These are phyloP conservation scores for Macrophomina phaseolina DNA, from an alignment of 2,329 filamentous ascomycete species.

Conservation along the genomic window DNA sequence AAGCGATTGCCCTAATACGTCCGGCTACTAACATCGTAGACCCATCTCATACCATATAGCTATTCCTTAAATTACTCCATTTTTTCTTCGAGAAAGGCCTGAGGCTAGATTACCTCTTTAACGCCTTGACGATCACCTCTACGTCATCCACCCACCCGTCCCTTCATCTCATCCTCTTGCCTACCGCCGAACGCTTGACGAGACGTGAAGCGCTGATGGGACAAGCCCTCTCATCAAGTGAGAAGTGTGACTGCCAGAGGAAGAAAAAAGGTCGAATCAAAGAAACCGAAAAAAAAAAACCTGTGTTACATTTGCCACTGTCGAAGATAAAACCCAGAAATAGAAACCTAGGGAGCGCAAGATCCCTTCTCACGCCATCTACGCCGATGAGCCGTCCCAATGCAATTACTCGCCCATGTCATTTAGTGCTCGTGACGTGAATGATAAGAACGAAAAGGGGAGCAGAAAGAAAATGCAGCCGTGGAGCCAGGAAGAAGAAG, in stretches of 20 bases:
- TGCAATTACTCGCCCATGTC: conserved; percentile 6
- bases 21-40: neutral
- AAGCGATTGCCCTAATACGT: too few species aligned
- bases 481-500: too few species aligned
- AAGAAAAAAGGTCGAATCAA: neutral
- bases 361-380: neutral
- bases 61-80: neutral
- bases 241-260: neutral
- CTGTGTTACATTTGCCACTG: neutral
- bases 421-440: neutral
- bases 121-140: neutral
- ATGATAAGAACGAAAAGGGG: neutral
- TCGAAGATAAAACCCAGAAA: neutral
- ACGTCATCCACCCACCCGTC: neutral
- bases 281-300: neutral
- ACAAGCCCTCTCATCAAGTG: neutral
- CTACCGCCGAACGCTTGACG: neutral
- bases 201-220: neutral
- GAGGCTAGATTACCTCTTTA: neutral
- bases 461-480: neutral
- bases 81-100: neutral
- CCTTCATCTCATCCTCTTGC: neutral
- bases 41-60: neutral
- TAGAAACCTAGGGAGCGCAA: neutral
- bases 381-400: conserved; percentile 14